Evolutionary conservation across 108 stramenopile genomes (phyloP), one percentile per base, ranked within the genome.

Genomic region (Craspedostauros australis): DNA sequence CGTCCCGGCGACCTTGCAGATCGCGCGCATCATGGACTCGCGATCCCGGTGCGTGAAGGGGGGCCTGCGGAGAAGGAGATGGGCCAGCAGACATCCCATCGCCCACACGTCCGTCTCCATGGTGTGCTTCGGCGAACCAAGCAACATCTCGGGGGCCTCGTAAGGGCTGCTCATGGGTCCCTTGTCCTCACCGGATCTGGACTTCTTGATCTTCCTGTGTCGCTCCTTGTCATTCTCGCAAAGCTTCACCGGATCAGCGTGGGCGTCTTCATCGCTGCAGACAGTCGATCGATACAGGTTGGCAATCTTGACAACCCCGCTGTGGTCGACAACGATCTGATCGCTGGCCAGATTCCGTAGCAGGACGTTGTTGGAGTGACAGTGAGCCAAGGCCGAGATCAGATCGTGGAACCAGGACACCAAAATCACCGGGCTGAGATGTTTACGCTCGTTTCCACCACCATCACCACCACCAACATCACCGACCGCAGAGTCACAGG

Each of bases 91-190:
- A 56, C 82, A 77, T 16, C 80, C 89, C n/a, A 87, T 46, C n/a
- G 83, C 61, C 84, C 84, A 91, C 44, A 91, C 73, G 49, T 91
- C 89, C 6, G 74, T 87, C 44, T 85, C 83, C 46, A 76, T 82
- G 0, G 82, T 85, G 59, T 77, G 62, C 39, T 80, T 70, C 18
- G 77, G 76, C 7, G 80, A 77, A 22, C 89, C 89, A 18, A 91
- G 48, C 36, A 91, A 57, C 39, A 86, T 66, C 55, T 91, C 89
- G 0, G 89, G 89, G 44, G 89, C 72, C 6, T 66, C 66, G 54
- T 76, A 87, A 6, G 84, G 81, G 45, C 81, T 67, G 20, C 31
- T 68, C 37, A 57, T 50, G 3, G 79, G 62, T 43, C 84, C 84
- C 20, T 80, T 78, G 7, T 73, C 69, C 27, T 76, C 72, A 20